Evolutionary conservation across 352 stramenopile genomes (phyloP).

Genomic region (Globisporangium megalacanthum): DNA sequence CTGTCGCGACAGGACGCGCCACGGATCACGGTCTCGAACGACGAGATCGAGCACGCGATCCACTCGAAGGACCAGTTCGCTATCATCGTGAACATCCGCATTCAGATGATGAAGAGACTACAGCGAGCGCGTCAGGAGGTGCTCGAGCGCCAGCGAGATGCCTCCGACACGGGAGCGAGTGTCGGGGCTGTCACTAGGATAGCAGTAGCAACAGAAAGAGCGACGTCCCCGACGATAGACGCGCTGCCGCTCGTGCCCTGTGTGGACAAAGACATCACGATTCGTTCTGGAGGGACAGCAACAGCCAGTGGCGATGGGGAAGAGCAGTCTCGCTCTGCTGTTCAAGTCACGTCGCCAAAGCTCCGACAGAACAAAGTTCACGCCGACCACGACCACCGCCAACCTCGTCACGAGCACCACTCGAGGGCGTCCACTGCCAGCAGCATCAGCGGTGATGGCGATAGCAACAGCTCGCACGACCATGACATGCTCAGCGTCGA

Average conservation of each 20-base stretch:
- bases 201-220: constrained; percentile 1
- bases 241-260: background rate
- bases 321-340: background rate
- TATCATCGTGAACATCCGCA: constrained; percentile 62
- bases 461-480: background rate
- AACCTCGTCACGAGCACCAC: background rate
- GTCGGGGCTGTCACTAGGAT: background rate
- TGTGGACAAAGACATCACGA: background rate
- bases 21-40: constrained; percentile 60
- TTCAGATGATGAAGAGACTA: constrained; percentile 63
- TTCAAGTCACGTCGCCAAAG: constrained; percentile 11
- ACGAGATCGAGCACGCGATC: constrained; percentile 74
- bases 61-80: constrained; percentile 44
- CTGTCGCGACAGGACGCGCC: constrained; percentile 19
- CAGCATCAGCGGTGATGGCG: background rate
- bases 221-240: background rate
- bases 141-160: constrained; percentile 14
- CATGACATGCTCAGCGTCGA: constrained; percentile 49
- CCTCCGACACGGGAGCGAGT: background rate
- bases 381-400: constrained; percentile 4
- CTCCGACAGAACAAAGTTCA: constrained; percentile 30
- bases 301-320: background rate
- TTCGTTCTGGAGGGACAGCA: background rate
- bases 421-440: background rate
- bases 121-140: constrained; percentile 37